Evolutionary conservation across 139 green algal species (phyloP), one percentile per base, ranked within the genome.

Genomic region (Astrephomene gubernaculifera): DNA sequence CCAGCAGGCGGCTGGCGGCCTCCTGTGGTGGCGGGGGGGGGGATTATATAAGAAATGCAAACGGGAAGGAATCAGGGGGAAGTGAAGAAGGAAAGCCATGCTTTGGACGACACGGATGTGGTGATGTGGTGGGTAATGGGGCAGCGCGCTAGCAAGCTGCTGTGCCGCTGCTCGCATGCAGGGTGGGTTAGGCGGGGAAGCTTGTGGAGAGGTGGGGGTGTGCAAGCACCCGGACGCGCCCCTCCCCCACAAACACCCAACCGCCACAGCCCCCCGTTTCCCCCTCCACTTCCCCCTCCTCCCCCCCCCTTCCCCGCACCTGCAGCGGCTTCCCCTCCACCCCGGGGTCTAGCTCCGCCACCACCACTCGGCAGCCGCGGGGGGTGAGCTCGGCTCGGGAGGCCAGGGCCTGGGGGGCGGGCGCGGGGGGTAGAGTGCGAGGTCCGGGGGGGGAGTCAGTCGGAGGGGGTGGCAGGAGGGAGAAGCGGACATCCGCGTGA

Each of bases 301-400:
- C 67, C 12, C 71, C 31, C 43, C 52, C 71, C 12, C 49, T 44
- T 39, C 29, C 54, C 14, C 54, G 29, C 74, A 82, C 74, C 74
- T 83, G 86, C 73, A 97, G 87, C 33, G 91, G 88, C 86, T 96
- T 96, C 31, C 90, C 88, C 43, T 97, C 95, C 24, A 98, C 92
- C 36, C 81, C 95, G 6, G 79, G 92, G n/a, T 93, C 87, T 75
- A 99, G 80, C 65, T 92, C 70, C 1, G 85, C 90, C 52, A 98
- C 95, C 85, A 99, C 82, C 60, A 96, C 33, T 29, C 86, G 89
- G 53, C 39, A 86, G 54, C 94, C 94, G 44, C 67, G 83, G 35
- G 75, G 12, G 25, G 74, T 67, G 22, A 60, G 44, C 41, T 91
- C 71, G 19, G 92, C 92, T 21, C 90, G 68, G 44, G 67, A 75